Base-by-base conservation (phyloP, 495 filamentous ascomycete species). In the Chaetomidium leptoderma region DNA sequence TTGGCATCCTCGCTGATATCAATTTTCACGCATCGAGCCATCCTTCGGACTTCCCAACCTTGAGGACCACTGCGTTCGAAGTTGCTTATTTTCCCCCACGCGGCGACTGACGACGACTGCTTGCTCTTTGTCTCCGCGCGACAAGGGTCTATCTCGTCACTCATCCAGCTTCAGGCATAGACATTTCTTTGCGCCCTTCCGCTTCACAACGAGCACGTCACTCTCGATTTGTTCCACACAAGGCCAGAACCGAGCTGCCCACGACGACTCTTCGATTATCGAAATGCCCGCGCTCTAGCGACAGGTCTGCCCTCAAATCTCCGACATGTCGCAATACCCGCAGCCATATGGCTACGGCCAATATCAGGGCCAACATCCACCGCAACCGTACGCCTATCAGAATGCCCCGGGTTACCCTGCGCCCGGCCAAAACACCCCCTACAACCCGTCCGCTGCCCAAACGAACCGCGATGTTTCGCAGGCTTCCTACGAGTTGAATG, bases 301-400 rank as follows among this genome's bases (percentile, higher is more conserved):
- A 50, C 39, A 43, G 7, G n/a, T 23, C 36, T 24, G 19, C 4
- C 42, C 40, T 26, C 33, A 6, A 53, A 36, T 11, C 4, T 10
- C 53, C 45, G 60, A 27, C 47, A 78, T 78, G 76, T 67, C 74
- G 16, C 68, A 74, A 48, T 70, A 69, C 56, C 61, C 58, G 9
- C 36, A 55, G 54, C 63, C 66, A 19, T 65, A 62, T 45, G 61
- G 67, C 33, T 70, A 74, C 35, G 65, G 70, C 65, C 66, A 66
- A 14, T 65, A 70, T 53, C 60, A 55, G 7, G 67, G 60, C 39
- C 70, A 72, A 19, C 68, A 67, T 14, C 56, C 53, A 24, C 65
- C 57, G 8, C 70, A 66, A 17, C 63, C 63, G 4, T 60, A 62
- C 36, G 49, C 61, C 27, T 68, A 63, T 47, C 63, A 64, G 29